These are phyloP conservation scores for Isatis tinctoria DNA, from an alignment of 345 rosid genomes.

Conservation along the genomic window DNA sequence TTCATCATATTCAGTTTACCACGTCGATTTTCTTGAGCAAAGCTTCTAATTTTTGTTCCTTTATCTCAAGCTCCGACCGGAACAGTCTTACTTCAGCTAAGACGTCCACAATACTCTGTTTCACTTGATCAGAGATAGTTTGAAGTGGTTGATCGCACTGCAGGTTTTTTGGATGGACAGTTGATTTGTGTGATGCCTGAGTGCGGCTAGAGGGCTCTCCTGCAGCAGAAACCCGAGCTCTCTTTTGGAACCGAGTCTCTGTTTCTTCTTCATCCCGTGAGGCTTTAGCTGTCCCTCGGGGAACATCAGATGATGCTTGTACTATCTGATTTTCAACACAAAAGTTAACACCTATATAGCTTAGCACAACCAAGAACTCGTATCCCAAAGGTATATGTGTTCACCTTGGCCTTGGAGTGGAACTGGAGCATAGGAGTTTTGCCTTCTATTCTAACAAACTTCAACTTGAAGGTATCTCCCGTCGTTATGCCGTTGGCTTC, in stretches of 20 bases:
- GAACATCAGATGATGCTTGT: background rate
- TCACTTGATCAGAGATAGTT: background rate
- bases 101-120: background rate
- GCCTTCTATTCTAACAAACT: constrained; percentile 8
- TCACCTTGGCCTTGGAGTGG: background rate
- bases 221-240: background rate
- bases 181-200: background rate
- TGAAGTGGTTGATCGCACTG: background rate
- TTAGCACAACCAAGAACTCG: background rate
- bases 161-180: background rate
- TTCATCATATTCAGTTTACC: background rate
- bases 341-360: background rate
- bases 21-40: background rate
- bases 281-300: background rate
- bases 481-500: background rate
- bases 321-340: background rate
- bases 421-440: background rate
- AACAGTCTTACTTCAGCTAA: background rate
- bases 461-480: constrained; percentile 2
- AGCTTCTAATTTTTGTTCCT: background rate
- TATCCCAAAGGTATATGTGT: background rate
- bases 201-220: background rate
- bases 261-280: background rate
- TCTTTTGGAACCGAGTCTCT: background rate
- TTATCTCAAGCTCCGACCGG: background rate